Base-by-base conservation (phyloP, 2,329 filamentous ascomycete genomes). In the Rutstroemia sp. region DNA sequence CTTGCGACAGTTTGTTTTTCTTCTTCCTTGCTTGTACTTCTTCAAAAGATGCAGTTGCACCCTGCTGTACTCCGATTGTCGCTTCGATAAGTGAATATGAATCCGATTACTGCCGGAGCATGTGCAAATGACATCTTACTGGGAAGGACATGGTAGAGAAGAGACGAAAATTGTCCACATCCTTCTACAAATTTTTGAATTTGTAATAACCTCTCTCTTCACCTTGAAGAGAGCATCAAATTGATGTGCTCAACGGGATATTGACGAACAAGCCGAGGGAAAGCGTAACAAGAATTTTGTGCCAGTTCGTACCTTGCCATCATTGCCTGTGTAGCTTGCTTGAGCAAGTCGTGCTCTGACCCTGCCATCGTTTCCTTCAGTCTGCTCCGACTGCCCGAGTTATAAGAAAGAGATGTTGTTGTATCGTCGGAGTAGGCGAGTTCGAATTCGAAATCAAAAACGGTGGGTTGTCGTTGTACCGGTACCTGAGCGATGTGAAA, bases 241-340 rank as follows among this genome's bases (percentile, higher is more conserved):
- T 25, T 21, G 25, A 34, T 21, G 41, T 6, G 23, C 10, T 30
- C 9, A 25, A 27, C 19, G 16, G 12, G 10, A 37, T 38, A 30
- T 34, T 57, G 51, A 45, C 46, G 30, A 38, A 27, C 12, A n/a
- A 42, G 19, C 19, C 21, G 45, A 34, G 34, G 46, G 58, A 45
- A 61, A 56, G 57, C 58, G 45, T 23, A 49, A 54, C 46, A 21
- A n/a, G 38, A 49, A 48, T 27, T 17, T 25, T 48, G 10, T 41
- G 39, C 39, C 39, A 46, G 23, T 57, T 59, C 68, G 62, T 68
- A 70, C 68, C 67, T 70, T 62, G 63, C 61, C 65, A 69, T 69
- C 65, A 70, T 67, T 51, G 65, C 60, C 58, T 69, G 67, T 58
- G 68, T 69, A 57, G 68, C 68, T 63, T 67, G 66, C 63, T 65